Percentiles rank a stretch among this genome's conserved stretches.
Conservation (phyloP, 2,329 filamentous ascomycete genomes). For the Aureobasidium sp. region DNA sequence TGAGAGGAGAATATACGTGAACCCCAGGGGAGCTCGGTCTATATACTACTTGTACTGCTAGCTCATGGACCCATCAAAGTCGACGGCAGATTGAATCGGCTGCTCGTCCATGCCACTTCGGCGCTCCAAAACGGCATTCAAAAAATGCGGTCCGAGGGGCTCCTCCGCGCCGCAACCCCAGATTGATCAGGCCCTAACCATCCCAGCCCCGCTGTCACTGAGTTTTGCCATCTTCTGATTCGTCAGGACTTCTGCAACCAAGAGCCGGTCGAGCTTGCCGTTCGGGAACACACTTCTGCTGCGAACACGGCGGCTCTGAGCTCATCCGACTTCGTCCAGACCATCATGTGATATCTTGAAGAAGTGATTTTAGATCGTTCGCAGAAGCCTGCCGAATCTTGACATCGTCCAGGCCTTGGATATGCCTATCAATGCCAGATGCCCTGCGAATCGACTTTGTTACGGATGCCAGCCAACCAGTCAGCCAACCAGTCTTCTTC, state of each 20-base stretch:
- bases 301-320: neutral
- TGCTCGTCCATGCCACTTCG: conserved; percentile 1
- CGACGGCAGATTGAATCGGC: conserved; percentile 10
- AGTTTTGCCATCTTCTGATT: neutral
- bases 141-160: conserved; percentile 8
- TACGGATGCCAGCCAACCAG: too few species aligned
- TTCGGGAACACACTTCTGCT: neutral
- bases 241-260: neutral
- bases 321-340: neutral
- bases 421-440: neutral
- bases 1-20: neutral
- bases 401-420: neutral
- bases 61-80: neutral
- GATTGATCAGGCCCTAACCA: neutral
- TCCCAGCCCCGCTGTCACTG: neutral
- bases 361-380: too few species aligned
- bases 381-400: neutral
- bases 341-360: neutral
- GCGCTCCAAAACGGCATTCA: conserved; percentile 1
- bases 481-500: too few species aligned
- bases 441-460: too few species aligned
- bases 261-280: conserved; percentile 1
- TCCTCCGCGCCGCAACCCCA: neutral
- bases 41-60: conserved; percentile 3
- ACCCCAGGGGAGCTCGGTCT: neutral